Base-by-base conservation (phyloP, 495 filamentous ascomycete genomes). In the Aspergillus avenaceus region DNA sequence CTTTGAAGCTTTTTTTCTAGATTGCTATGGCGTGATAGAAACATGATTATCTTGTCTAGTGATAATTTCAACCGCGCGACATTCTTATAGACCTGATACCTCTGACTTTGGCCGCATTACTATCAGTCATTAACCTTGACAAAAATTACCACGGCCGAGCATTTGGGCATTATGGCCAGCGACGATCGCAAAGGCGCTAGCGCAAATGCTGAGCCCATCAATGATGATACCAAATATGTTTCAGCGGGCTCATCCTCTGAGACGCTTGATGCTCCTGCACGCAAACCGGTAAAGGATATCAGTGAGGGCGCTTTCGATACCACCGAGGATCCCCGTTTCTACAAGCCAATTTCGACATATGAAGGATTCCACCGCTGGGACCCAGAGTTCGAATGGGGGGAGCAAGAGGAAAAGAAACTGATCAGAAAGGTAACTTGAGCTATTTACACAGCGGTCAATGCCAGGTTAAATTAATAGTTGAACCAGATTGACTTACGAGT, bases 281-380 rank as follows among this genome's bases (percentile, higher is more conserved):
- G 25, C 36, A 8, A 53, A n/a, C 26, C 27, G 4, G 45, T 51
- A 8, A 62, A 63, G 49, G 22, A 52, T 13, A 19, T 52, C 5
- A 57, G 64, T 19, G 58, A 60, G 22, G 56, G 58, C 32, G 59
- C 71, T 4, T 75, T 75, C 49, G 72, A 72, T 36, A 56, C 64
- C 2, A 67, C 65, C 0, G 72, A 74, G 29, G 69, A 75, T 36
- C 61, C 64, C 4, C 59, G 68, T 1, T 72, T 71, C 55, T 85
- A 84, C 55, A 75, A 75, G 44, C 85, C 85, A 4, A 81, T 84
- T 31, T 71, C 77, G 1, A 63, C 63, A 7, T 87, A 86, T 64
- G 85, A 88, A 65, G 84, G 85, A 0, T 61, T 67, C n/a, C 87
- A 91, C 65, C 82, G 88, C 14, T 91, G 84, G 67, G 86, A 91